Evolutionary conservation across 2,329 filamentous ascomycete species (phyloP), one percentile per base, ranked within the genome.

Genomic region (Leptosphaerulina australis): DNA sequence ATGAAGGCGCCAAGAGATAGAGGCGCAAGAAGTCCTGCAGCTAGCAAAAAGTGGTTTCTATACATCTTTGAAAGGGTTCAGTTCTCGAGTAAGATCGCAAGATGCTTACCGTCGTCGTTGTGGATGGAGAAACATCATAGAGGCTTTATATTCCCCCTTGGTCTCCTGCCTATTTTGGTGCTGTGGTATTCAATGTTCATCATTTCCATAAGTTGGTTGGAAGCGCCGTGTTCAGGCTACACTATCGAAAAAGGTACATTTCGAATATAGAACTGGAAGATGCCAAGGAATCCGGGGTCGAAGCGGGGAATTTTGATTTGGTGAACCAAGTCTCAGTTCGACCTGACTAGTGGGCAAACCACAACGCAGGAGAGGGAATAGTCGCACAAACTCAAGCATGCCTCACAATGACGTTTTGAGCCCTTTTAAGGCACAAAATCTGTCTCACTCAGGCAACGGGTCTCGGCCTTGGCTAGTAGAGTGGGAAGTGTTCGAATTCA

Each of bases 171-270:
- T 31, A n/a, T 28, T 14, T 11, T 44, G 17, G 15, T 15, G 17
- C 24, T 37, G 14, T 31, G 34, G 43, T 37, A 26, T 36, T 37
- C 25, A 31, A 24, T 14, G 5, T 8, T 8, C 5, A 38, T 38
- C 33, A 45, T 45, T 26, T 45, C 26, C 43, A 37, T 34, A 45
- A 9, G 7, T 24, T 38, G 26, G 30, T 8, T 36, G 17, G 14
- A 17, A 22, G 22, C 18, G 12, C 41, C 26, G 18, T 14, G 18
- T 45, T 17, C 33, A 31, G 43, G 31, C 33, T 45, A 45, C 25
- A 4, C 43, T 37, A 37, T 38, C 34, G 43, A 45, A 45, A 45
- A 31, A 31, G 17, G 26, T 38, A 31, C 28, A 30, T 25, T 20
- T 36, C 33, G 25, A 36, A 21, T 14, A 18, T 30, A 45, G 18